phyloP scores from a whole-genome alignment of 352 stramenopile species.

The Halophytophthora batemanensis region DNA sequence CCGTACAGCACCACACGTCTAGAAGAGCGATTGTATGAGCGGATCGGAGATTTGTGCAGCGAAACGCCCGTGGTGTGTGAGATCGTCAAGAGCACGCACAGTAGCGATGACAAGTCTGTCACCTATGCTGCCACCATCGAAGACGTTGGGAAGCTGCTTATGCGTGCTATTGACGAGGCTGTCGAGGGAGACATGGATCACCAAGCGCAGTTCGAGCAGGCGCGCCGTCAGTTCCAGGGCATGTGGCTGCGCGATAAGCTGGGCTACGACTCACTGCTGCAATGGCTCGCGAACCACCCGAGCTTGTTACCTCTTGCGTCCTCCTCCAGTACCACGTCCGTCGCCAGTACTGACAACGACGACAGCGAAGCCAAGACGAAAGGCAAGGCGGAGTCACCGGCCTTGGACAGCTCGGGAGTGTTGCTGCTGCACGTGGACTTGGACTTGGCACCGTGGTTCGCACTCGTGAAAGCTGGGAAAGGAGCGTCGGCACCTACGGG shows the following conservation, averaged over 20 bases:
- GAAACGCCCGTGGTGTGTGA: conserved; percentile 44
- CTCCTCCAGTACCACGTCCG: neutral
- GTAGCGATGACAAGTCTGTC: neutral
- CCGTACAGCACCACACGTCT: conserved; percentile 33
- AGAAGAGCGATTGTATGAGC: conserved; percentile 18
- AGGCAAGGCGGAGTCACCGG: neutral
- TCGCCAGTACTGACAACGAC: neutral
- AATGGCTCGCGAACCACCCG: conserved; percentile 7
- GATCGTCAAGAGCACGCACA: conserved; percentile 18
- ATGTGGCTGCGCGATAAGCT: conserved; percentile 37
- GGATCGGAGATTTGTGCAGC: conserved; percentile 28
- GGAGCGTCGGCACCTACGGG: neutral
- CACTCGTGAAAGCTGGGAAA: conserved; percentile 24
- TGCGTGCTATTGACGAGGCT: conserved; percentile 39
- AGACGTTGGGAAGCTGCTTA: conserved; percentile 26
- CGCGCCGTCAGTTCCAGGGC: conserved; percentile 23
- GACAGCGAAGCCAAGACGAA: neutral
- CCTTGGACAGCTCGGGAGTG: conserved; percentile 19
- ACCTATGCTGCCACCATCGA: conserved; percentile 9
- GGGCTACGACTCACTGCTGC: conserved; percentile 20
- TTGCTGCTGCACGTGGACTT: conserved; percentile 64
- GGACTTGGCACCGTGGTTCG: conserved; percentile 71
- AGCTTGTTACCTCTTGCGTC: too few relatives aligned
- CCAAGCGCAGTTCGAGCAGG: conserved; percentile 28
- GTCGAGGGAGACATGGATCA: conserved; percentile 27